Percentiles rank a stretch among this genome's conserved stretches.
Evolutionary conservation across 768 basidiomycete genomes (phyloP).

Genomic region (Boletus pseudo-olivaceus): DNA sequence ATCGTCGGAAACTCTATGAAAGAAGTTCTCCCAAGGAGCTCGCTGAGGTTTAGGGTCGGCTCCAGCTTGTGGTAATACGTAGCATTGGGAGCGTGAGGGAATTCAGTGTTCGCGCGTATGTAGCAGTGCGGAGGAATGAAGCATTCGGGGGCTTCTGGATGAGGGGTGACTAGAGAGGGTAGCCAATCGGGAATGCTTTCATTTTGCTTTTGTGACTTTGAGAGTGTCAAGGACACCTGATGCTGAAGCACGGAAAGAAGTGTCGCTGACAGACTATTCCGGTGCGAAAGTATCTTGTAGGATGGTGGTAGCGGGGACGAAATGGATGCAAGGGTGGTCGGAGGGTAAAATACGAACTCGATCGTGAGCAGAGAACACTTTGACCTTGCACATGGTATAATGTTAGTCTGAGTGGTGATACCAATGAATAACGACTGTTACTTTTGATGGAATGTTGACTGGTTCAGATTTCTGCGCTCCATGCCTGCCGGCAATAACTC

Average conservation of each 20-base stretch:
- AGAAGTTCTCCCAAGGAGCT: constrained; percentile 52
- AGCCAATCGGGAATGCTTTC: constrained; percentile 56
- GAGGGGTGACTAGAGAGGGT: constrained; percentile 46
- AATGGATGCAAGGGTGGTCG: constrained; percentile 42
- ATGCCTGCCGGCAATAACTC: constrained; percentile 80
- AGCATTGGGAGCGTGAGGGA: constrained; percentile 23
- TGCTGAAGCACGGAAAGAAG: constrained; percentile 50
- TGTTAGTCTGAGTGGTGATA: constrained; percentile 13
- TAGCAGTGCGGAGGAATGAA: constrained; percentile 60
- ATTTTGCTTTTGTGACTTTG: constrained; percentile 42
- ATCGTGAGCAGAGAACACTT: constrained; percentile 66
- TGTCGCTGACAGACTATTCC: constrained; percentile 47
- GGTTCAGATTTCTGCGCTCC: constrained; percentile 72
- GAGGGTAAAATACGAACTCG: constrained; percentile 65
- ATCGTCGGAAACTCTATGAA: constrained; percentile 87
- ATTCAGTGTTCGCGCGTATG: constrained; percentile 44
- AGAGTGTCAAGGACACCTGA: constrained; percentile 31
- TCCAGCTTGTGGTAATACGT: constrained; percentile 58
- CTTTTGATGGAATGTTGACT: constrained; percentile 82
- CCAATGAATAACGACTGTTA: constrained; percentile 36
- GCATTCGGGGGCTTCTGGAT: constrained; percentile 52
- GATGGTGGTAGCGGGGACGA: constrained; percentile 36
- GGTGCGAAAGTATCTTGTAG: constrained; percentile 60
- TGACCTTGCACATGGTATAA: constrained; percentile 43
- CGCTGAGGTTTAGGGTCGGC: constrained; percentile 41